Evolutionary conservation across 2,329 filamentous ascomycete species (phyloP), one percentile per base, ranked within the genome.

Genomic region (Emericellopsis atlantica): DNA sequence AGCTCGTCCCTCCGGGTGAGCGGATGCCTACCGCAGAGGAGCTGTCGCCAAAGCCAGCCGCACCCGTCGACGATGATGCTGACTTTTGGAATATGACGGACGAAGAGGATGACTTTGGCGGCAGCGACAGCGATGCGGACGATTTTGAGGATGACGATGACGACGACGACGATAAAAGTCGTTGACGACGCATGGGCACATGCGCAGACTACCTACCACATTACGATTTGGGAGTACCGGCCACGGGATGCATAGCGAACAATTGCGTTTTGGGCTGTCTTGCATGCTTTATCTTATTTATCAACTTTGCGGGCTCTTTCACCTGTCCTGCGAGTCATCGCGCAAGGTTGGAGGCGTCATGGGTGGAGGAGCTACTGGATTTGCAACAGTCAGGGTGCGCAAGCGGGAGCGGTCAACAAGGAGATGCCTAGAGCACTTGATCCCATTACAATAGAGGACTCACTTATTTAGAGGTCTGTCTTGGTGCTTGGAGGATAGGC

Each of bases 1-100:
- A 71, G 47, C 85, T 94, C 54, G 87, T 95, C 3, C 90, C 92
- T 0, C 64, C 67, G 0, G 87, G 74, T 1, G 89, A 89, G 47
- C 69, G 76, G 42, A 90, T 96, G 82, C 92, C 92, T 1, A 87
- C 81, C 0, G 74, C 79, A 40, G 60, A 82, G 55, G 61, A 86
- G 62, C 65, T 73, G 14, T 65, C 69, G 11, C 74, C 77, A 3
- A 68, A 67, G 2, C 76, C 79, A 2, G 77, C 81, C 49, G 76
- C 79, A 52, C 44, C 51, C 14, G 56, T 71, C 12, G 74, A 79
- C 4, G 78, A 84, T 33, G 84, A 93, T 50, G 80, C 83, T 49
- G 84, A 84, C 45, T 93, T 93, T 56, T 92, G 86, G 82, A 77
- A 75, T 29, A 82, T 85, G 56, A 79, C 76, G 37, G 84, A 84